phyloP scores from a whole-genome alignment of 495 filamentous ascomycete genomes.

The Trichoderma virens region DNA sequence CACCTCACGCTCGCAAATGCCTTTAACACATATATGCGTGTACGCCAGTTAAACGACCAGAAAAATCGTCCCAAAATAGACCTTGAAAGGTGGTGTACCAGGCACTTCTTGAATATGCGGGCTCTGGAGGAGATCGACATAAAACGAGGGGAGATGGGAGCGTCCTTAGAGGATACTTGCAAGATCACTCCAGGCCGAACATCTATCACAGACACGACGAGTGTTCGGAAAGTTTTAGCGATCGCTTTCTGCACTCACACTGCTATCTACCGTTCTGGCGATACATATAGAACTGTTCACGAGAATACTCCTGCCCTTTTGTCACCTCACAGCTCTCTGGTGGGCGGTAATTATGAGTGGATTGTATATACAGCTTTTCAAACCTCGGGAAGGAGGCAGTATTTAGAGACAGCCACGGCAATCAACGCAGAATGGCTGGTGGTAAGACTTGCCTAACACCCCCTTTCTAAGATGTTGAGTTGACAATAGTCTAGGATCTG shows the following conservation, averaged over 20 bases:
- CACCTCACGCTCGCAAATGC: constrained; percentile 3
- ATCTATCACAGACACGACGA: background rate
- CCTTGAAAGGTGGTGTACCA: no score
- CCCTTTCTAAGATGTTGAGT: no score
- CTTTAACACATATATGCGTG: background rate
- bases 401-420: background rate
- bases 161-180: background rate
- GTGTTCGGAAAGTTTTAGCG: background rate
- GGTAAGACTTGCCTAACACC: background rate
- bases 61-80: no score
- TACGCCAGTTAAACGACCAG: background rate
- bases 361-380: background rate
- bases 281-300: background rate
- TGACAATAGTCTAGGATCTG: no score
- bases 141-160: background rate
- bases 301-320: background rate
- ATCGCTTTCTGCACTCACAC: background rate
- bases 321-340: background rate
- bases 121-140: background rate
- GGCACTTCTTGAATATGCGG: background rate
- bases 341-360: background rate
- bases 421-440: constrained; percentile 5
- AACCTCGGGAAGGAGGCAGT: background rate
- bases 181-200: background rate
- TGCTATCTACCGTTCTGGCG: background rate